phyloP scores from a whole-genome alignment of 2,329 filamentous ascomycete genomes.

The Cladosporium oxysporum region DNA sequence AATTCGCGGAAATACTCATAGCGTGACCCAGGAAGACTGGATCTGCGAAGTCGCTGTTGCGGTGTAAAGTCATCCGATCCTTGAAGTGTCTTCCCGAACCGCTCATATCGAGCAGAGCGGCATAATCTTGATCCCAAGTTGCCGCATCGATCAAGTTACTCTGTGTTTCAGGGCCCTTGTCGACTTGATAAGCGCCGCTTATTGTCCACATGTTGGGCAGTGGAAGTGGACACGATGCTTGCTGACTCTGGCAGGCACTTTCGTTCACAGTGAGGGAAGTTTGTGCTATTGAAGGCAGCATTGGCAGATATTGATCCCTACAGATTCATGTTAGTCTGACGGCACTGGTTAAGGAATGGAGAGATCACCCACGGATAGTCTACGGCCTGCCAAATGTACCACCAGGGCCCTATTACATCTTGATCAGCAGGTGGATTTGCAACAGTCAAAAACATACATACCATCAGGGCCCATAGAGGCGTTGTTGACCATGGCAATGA shows the following conservation, averaged over 20 bases:
- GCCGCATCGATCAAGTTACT: neutral
- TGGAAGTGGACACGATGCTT: conserved; percentile 21
- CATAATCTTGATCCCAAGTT: conserved; percentile 20
- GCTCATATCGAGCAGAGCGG: conserved; percentile 18
- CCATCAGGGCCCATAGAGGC: conserved; percentile 21
- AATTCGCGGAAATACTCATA: conserved; percentile 9
- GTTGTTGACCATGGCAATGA: conserved; percentile 20
- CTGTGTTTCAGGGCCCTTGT: conserved; percentile 7
- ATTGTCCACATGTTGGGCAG: conserved; percentile 17
- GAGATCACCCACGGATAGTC: conserved; percentile 15
- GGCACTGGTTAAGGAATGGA: neutral
- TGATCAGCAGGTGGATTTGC: neutral
- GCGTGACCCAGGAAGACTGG: neutral
- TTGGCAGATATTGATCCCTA: conserved; percentile 1
- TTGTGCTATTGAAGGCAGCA: conserved; percentile 23
- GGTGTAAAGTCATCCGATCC: conserved; percentile 20
- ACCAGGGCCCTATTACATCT: conserved; percentile 21
- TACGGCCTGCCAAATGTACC: conserved; percentile 19
- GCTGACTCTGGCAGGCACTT: conserved; percentile 20
- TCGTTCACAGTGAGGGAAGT: conserved; percentile 20
- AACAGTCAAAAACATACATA: neutral
- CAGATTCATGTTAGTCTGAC: neutral
- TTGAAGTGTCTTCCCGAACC: conserved; percentile 17
- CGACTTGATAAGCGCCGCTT: conserved; percentile 12
- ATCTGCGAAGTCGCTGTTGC: neutral